phyloP scores from a whole-genome alignment of 768 basidiomycete species.

The Lentinus tigrinus region DNA sequence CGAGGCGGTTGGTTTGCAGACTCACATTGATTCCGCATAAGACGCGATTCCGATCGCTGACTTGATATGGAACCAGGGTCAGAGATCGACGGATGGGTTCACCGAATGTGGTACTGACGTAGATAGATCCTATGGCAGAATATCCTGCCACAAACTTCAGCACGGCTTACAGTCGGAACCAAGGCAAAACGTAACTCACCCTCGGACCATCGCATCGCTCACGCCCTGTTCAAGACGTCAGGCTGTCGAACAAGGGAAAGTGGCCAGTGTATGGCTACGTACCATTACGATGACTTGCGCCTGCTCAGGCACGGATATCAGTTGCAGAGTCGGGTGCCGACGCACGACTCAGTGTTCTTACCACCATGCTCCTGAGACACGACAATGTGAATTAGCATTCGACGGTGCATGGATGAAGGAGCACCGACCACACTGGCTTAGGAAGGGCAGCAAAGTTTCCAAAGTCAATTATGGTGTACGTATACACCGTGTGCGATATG shows the following conservation, averaged over 20 bases:
- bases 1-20: no score
- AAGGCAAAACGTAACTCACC: no score
- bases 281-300: neutral
- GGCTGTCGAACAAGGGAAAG: neutral
- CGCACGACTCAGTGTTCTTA: neutral
- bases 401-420: neutral
- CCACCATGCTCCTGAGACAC: neutral
- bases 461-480: neutral
- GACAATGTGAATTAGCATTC: neutral
- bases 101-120: no score
- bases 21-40: no score
- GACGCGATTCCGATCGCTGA: no score
- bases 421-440: neutral
- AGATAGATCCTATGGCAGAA: neutral
- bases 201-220: neutral
- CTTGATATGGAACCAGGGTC: no score
- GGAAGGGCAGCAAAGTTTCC: neutral
- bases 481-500: neutral
- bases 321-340: neutral
- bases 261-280: neutral
- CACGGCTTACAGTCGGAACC: neutral
- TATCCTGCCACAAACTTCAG: neutral
- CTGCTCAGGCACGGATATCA: neutral
- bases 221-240: neutral
- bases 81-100: no score